These are phyloP conservation scores for Solanum chacoense DNA, from an alignment of 305 asterid species.

Conservation along the genomic window DNA sequence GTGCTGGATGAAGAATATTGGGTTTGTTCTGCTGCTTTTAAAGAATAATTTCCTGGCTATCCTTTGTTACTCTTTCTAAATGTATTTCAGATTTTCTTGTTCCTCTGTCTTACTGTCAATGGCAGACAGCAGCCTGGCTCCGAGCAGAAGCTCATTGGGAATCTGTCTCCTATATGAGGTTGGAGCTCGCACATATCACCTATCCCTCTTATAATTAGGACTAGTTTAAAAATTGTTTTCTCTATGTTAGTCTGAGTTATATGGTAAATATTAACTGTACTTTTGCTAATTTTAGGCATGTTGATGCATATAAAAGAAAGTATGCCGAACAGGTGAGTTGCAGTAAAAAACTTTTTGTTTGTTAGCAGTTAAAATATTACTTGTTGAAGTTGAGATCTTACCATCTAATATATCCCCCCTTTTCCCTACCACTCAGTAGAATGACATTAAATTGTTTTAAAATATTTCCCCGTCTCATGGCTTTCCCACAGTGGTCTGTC, in stretches of 20 bases:
- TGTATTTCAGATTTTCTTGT: slow-evolving; percentile 32
- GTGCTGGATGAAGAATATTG: slow-evolving; percentile 87
- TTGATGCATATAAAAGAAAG: slow-evolving; percentile 58
- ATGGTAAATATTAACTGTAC: slow-evolving; percentile 9
- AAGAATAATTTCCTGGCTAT: not conserved
- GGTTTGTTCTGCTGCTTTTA: slow-evolving; percentile 47
- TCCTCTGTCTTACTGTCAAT: slow-evolving; percentile 40
- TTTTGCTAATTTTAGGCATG: slow-evolving; percentile 50
- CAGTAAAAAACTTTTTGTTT: not conserved
- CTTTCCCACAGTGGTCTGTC: not conserved
- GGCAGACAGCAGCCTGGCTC: slow-evolving; percentile 95
- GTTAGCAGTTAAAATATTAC: not conserved
- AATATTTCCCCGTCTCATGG: not conserved
- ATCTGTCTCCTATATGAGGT: slow-evolving; percentile 67
- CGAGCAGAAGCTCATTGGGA: slow-evolving; percentile 98
- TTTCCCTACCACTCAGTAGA: not conserved
- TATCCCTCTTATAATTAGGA: not conserved
- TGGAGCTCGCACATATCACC: not conserved
- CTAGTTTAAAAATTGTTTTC: not conserved
- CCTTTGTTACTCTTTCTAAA: slow-evolving; percentile 23
- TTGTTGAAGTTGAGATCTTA: not conserved
- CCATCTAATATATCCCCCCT: not conserved
- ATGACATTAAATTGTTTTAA: not conserved
- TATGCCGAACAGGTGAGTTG: slow-evolving; percentile 79
- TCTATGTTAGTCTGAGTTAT: not conserved